Conservation (phyloP, 164 flowering plant genomes). For the Magnolia changhungtana region DNA sequence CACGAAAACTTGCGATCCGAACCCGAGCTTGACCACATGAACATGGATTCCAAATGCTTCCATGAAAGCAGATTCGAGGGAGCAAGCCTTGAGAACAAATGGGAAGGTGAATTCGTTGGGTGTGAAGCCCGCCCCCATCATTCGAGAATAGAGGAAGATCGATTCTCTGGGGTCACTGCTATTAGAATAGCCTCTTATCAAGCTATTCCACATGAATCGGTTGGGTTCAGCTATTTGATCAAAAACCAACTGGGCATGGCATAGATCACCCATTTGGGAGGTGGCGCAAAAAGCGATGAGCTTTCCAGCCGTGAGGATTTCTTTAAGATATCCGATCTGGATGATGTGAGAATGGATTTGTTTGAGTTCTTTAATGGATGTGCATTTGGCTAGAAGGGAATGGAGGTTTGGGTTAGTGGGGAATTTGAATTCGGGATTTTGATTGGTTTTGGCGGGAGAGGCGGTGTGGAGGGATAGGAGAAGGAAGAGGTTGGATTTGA, state of each 20-base stretch:
- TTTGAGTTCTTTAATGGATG: slow-evolving; percentile 27
- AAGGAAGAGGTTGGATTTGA: neutral
- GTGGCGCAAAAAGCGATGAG: slow-evolving; percentile 32
- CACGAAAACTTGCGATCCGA: slow-evolving; percentile 36
- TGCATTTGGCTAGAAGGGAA: slow-evolving; percentile 25
- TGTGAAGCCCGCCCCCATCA: slow-evolving; percentile 28
- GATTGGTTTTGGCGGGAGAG: slow-evolving; percentile 1
- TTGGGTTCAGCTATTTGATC: slow-evolving; percentile 29
- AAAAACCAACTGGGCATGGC: slow-evolving; percentile 31
- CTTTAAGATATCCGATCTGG: slow-evolving; percentile 17
- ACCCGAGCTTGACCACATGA: slow-evolving; percentile 36
- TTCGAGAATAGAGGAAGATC: slow-evolving; percentile 27
- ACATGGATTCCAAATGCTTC: slow-evolving; percentile 35
- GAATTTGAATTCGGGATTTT: slow-evolving; percentile 4
- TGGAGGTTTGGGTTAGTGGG: slow-evolving; percentile 16
- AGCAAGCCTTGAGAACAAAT: slow-evolving; percentile 54
- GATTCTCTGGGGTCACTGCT: slow-evolving; percentile 25
- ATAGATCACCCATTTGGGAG: slow-evolving; percentile 20
- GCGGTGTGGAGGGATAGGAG: slow-evolving; percentile 3
- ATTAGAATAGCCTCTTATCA: slow-evolving; percentile 40
- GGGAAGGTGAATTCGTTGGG: slow-evolving; percentile 56
- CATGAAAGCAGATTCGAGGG: slow-evolving; percentile 16
- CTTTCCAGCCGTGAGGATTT: slow-evolving; percentile 22
- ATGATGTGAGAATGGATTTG: slow-evolving; percentile 34
- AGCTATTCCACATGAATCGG: slow-evolving; percentile 37